Evolutionary conservation across 1,139 yeast species (phyloP), one percentile per base, ranked within the genome.

Genomic region (Pichia sp.): DNA sequence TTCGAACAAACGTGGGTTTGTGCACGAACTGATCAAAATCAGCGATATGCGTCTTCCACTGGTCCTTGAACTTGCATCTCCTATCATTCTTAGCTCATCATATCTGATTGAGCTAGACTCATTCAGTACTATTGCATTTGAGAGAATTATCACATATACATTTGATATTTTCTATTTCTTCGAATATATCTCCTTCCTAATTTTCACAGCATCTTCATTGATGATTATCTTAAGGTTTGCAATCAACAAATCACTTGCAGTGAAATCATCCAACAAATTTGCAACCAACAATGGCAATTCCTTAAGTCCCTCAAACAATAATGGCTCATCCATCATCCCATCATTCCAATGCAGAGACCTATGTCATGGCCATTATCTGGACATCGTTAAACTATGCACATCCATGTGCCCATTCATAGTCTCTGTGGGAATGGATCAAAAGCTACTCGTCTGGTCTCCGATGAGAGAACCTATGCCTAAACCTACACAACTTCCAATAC

Each of bases 361-460:
- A 32, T 46, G 62, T 19, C 65, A 67, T 16, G 77, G 75, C 2
- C 87, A 80, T 52, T 57, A 64, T 20, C 60, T 82, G 34, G 94
- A 85, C 55, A 68, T 83, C 7, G 65, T 81, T 26, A 69, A 69
- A 42, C 62, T 83, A 12, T 62, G 65, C 13, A 70, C 85, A 1
- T 75, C 79, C 23, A 64, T 67, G 33, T 69, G 70, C 48, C 80
- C 79, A 11, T 78, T 69, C 51, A 62, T 84, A 27, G 77, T 81
- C 0, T 71, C 88, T 0, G 68, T 81, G 22, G 88, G 88, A 4
- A 60, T 85, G 48, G 94, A 84, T 50, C 87, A 80, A 49, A 74
- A 68, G 41, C 66, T 84, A 2, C 58, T 75, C 26, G 72, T 83
- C 10, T 84, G 94, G 94, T 76, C 85, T 1, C 93, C 91, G 2